A percentile compares a stretch with the other conserved stretches of the same genome.
phyloP scores from a whole-genome alignment of 805 yeast genomes.

The Ogataea pini region DNA sequence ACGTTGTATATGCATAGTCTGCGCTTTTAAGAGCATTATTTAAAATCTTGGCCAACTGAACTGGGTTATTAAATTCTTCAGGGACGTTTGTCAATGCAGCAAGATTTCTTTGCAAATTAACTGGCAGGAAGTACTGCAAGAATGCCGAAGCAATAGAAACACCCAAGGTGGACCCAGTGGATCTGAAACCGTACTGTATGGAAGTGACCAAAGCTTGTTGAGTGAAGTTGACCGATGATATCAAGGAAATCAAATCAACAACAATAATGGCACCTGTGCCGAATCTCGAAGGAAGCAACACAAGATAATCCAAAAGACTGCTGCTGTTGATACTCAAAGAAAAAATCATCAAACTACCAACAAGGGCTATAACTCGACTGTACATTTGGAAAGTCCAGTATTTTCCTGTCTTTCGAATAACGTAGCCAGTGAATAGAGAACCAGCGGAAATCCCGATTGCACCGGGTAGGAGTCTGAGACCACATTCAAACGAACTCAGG shows the following conservation, averaged over 20 bases:
- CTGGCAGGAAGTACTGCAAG: constrained; percentile 35
- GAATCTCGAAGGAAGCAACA: constrained; percentile 57
- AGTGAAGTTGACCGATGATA: constrained; percentile 68
- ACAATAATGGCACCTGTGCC: constrained; percentile 71
- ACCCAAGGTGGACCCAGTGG: constrained; percentile 57
- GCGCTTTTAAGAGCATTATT: constrained; percentile 26
- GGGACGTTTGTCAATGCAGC: constrained; percentile 21
- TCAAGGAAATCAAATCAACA: constrained; percentile 69
- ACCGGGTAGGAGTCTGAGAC: constrained; percentile 50
- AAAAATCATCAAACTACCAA: constrained; percentile 47
- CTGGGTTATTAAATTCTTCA: constrained; percentile 16
- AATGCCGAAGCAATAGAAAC: constrained; percentile 52
- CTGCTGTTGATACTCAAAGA: constrained; percentile 18
- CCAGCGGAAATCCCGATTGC: constrained; percentile 70
- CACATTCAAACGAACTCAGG: constrained; percentile 33
- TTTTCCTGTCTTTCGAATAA: constrained; percentile 67
- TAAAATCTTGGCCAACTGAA: constrained; percentile 14
- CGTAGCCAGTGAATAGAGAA: constrained; percentile 63
- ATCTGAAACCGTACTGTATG: constrained; percentile 72
- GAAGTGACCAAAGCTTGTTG: constrained; percentile 87
- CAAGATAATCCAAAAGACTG: constrained; percentile 41
- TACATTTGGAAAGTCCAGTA: constrained; percentile 51
- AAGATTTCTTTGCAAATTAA: constrained; percentile 18
- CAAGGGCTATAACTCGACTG: constrained; percentile 43
- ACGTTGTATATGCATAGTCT: constrained; percentile 32